Evolutionary conservation across 352 stramenopile genomes (phyloP).

Genomic region (Pythium sukuiense): DNA sequence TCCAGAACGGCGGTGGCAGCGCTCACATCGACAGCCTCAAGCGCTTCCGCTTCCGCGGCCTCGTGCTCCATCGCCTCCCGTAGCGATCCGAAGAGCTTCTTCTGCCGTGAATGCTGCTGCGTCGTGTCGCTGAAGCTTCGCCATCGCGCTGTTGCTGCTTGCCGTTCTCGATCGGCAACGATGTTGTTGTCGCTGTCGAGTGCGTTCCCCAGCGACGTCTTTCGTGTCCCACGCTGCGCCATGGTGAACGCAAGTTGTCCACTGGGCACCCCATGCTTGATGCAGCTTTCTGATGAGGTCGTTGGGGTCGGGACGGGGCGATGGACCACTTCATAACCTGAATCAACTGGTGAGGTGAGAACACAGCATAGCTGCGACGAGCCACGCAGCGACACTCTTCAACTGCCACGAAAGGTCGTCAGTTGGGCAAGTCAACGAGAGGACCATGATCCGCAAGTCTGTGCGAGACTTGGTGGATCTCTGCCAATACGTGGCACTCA

Average conservation of each 20-base stretch:
- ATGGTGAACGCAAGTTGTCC: slow-evolving; percentile 1
- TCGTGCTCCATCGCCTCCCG: slow-evolving; percentile 32
- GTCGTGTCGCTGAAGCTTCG: slow-evolving; percentile 23
- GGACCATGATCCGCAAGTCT: slow-evolving; percentile 18
- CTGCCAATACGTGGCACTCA: slow-evolving; percentile 37
- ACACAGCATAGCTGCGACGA: not conserved
- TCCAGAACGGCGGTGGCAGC: not conserved
- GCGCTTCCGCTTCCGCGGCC: slow-evolving; percentile 13
- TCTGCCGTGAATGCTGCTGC: not conserved
- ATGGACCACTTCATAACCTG: not conserved
- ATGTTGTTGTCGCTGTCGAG: slow-evolving; percentile 15
- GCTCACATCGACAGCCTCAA: not conserved
- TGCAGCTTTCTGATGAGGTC: not conserved
- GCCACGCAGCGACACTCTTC: not conserved
- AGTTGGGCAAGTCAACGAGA: not conserved
- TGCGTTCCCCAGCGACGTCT: slow-evolving; percentile 43
- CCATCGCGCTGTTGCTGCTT: slow-evolving; percentile 7
- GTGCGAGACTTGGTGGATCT: slow-evolving; percentile 41
- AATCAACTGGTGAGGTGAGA: not conserved
- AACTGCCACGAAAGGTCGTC: slow-evolving; percentile 13
- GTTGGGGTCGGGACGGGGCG: slow-evolving; percentile 4
- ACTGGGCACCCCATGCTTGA: not conserved
- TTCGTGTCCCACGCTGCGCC: slow-evolving; percentile 22
- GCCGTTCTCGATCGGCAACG: not conserved
- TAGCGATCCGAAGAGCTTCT: slow-evolving; percentile 23